A percentile compares a stretch with the other conserved stretches of the same genome.
Evolutionary conservation across 768 basidiomycete genomes (phyloP).

Genomic region (Boletellus emodensis): DNA sequence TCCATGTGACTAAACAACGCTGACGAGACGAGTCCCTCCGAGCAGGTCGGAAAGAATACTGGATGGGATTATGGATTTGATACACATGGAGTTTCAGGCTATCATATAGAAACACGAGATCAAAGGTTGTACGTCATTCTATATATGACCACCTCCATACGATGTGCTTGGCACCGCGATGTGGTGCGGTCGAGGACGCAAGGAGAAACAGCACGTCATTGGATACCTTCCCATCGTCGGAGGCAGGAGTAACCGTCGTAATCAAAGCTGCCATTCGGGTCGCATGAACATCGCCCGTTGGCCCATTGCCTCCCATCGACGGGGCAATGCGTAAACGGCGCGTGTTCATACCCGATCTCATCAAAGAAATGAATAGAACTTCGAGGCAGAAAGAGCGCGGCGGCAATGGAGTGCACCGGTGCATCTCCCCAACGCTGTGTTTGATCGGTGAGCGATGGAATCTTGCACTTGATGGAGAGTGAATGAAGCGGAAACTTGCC

Average conservation of each 20-base stretch:
- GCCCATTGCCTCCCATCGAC: slow-evolving; percentile 16
- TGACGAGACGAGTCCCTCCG: no score
- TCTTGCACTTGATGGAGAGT: background rate
- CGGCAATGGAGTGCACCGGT: slow-evolving; percentile 87
- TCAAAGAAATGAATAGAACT: slow-evolving; percentile 93
- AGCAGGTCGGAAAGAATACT: background rate
- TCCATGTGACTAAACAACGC: no score
- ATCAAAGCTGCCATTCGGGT: slow-evolving; percentile 21
- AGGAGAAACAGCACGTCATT: background rate
- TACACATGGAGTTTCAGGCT: background rate
- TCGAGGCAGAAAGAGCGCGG: slow-evolving; percentile 81
- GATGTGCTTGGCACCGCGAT: background rate
- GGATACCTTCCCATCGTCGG: slow-evolving; percentile 16
- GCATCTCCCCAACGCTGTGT: slow-evolving; percentile 90
- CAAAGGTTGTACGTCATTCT: no score
- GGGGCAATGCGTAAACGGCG: slow-evolving; percentile 28
- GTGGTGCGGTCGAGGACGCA: background rate
- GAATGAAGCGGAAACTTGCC: slow-evolving; percentile 30
- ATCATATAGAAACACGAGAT: no score
- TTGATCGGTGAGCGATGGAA: background rate
- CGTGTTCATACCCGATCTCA: slow-evolving; percentile 62
- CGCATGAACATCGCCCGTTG: slow-evolving; percentile 23
- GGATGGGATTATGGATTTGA: background rate
- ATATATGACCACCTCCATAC: no score
- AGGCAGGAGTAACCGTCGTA: slow-evolving; percentile 29